Evolutionary conservation across 2,329 filamentous ascomycete genomes (phyloP), one percentile per base, ranked within the genome.

Genomic region (Aschersonia sp.): DNA sequence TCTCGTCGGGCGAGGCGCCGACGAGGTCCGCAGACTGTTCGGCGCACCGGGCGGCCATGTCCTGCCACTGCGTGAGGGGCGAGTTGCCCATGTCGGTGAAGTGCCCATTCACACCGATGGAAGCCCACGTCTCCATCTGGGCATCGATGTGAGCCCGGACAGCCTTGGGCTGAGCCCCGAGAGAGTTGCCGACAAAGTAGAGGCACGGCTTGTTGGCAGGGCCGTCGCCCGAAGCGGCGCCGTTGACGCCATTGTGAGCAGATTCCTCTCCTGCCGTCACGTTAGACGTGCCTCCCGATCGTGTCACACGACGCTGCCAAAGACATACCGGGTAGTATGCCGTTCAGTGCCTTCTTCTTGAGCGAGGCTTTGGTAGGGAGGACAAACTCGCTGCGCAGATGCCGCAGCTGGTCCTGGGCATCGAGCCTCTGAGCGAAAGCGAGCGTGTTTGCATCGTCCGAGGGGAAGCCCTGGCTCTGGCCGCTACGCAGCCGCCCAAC

Each of bases 101-200:
- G 66, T 95, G 88, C 0, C 88, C 88, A 41, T 83, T 81, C 29
- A 95, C 88, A 14, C 83, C 88, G 53, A 92, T 83, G 0, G 80
- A 83, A 0, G 83, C 83, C 88, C 89, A 95, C 4, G 86, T 87
- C 51, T 83, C 76, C 1, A 94, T 74, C 54, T 94, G 87, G 5
- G 79, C 74, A 43, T 81, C 70, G 51, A 94, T 66, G 52, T 86
- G 81, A 12, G 73, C 67, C 14, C 75, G 70, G 0, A 82, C 80
- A 11, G 75, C 74, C 51, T 76, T 79, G 43, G 89, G 87, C 62
- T 95, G 88, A 4, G 90, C 76, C 39, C 88, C 88, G 1, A 95
- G 74, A 0, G 87, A 94, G 67, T 95, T 94, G 48, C 89, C 89
- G 54, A 87, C 90, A 52, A 95, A 80, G 63, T 95, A 95, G 50